These are phyloP conservation scores for Alternaria sp. DNA, from an alignment of 2,329 filamentous ascomycete species.

Conservation along the genomic window DNA sequence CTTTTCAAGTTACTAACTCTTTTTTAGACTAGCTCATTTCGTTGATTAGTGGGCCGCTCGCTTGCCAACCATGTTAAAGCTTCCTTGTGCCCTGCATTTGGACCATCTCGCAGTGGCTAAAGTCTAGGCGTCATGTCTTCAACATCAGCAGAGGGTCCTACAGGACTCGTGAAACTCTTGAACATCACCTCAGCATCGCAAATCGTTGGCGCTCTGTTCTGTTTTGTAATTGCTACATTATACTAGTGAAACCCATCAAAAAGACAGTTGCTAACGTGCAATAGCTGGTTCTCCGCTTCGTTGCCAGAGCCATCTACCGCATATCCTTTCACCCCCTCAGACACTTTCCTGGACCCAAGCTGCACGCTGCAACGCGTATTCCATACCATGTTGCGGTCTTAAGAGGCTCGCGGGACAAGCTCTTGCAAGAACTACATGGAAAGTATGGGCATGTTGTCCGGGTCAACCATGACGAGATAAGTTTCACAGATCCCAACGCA, in stretches of 20 bases:
- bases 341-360: slow-evolving; percentile 55
- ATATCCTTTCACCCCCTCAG: slow-evolving; percentile 50
- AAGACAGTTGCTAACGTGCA: slow-evolving; percentile 6
- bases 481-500: slow-evolving; percentile 50
- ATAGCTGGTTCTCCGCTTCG: slow-evolving; percentile 27
- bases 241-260: neutral
- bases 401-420: slow-evolving; percentile 34
- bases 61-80: too few relatives aligned
- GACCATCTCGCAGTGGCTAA: neutral
- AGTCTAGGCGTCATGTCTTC: slow-evolving; percentile 14
- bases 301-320: slow-evolving; percentile 44
- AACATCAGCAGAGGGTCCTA: slow-evolving; percentile 4
- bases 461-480: slow-evolving; percentile 53
- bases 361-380: slow-evolving; percentile 48
- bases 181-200: slow-evolving; percentile 12
- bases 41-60: too few relatives aligned
- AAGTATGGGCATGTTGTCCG: slow-evolving; percentile 56
- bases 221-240: slow-evolving; percentile 12
- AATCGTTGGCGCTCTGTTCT: slow-evolving; percentile 11
- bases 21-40: too few relatives aligned
- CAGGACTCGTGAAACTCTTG: slow-evolving; percentile 5
- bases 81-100: slow-evolving; percentile 2
- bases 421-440: slow-evolving; percentile 45
- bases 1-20: too few relatives aligned
- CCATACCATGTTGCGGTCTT: slow-evolving; percentile 40